Evolutionary conservation across 1,284 basidiomycete species (phyloP).

Genomic region (Austroboletus novae-zelandiae): DNA sequence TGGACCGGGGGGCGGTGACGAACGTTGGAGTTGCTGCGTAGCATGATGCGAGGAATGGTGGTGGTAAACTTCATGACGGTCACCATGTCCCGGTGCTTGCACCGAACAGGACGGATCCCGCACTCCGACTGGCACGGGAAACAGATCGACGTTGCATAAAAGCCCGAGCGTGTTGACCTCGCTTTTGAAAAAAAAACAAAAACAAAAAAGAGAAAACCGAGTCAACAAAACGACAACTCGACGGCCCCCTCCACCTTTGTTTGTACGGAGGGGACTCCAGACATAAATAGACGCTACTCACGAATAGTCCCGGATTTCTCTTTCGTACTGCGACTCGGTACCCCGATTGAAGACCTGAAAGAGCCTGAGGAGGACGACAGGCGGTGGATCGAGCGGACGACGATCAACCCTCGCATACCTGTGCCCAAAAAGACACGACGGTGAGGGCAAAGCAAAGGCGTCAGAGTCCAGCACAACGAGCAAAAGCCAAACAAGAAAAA

Average conservation of each 20-base stretch:
- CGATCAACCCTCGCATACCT: constrained; percentile 62
- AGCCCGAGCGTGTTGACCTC: constrained; percentile 50
- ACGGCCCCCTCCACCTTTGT: too few species aligned
- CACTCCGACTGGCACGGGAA: constrained; percentile 41
- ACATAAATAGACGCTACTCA: constrained; percentile 27
- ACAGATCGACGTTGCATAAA: constrained; percentile 65
- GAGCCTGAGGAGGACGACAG: constrained; percentile 54
- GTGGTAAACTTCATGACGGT: neutral
- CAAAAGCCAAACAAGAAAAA: neutral
- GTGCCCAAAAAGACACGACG: neutral
- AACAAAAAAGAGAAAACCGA: too few species aligned
- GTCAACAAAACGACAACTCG: too few species aligned
- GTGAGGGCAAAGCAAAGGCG: too few species aligned
- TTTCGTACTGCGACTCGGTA: constrained; percentile 39
- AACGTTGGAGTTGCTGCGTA: constrained; percentile 6
- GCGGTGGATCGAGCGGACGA: constrained; percentile 62
- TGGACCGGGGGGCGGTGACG: constrained; percentile 1
- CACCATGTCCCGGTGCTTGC: neutral
- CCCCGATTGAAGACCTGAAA: constrained; percentile 44
- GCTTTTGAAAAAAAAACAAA: constrained; percentile 26
- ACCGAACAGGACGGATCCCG: constrained; percentile 4
- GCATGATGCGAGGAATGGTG: constrained; percentile 5
- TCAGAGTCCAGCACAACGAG: too few species aligned
- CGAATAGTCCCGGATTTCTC: constrained; percentile 47
- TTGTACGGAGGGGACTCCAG: too few species aligned